These are phyloP conservation scores for Excoecaria agallocha DNA, from an alignment of 345 rosid genomes.

Conservation along the genomic window DNA sequence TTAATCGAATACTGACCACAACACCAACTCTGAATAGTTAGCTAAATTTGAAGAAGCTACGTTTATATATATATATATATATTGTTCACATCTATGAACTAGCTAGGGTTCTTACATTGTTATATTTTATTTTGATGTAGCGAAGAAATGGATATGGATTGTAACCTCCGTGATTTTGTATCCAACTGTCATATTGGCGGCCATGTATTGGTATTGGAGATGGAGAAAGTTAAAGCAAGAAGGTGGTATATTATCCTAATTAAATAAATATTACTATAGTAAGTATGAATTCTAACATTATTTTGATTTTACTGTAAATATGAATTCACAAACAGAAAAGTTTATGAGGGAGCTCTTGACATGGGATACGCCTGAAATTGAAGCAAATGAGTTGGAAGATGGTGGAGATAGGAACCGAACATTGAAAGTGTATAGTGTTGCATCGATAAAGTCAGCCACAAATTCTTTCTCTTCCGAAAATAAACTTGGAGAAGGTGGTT, in stretches of 20 bases:
- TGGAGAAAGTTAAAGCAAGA: slow-evolving; percentile 6
- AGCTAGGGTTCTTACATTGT: not conserved
- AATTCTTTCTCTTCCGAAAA: slow-evolving; percentile 8
- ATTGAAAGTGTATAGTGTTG: not conserved
- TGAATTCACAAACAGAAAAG: not conserved
- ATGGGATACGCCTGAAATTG: not conserved
- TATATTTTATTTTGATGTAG: not conserved
- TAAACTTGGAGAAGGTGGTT: slow-evolving; percentile 22
- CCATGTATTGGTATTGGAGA: slow-evolving; percentile 7
- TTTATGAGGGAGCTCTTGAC: slow-evolving; percentile 18
- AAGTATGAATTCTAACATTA: too few relatives aligned
- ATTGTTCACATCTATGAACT: too few relatives aligned
- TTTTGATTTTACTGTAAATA: too few relatives aligned
- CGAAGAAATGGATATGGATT: slow-evolving; percentile 16
- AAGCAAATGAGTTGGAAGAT: slow-evolving; percentile 4
- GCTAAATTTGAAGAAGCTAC: too few relatives aligned
- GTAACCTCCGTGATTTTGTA: not conserved
- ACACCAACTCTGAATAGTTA: too few relatives aligned
- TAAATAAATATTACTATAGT: not conserved
- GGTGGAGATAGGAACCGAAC: slow-evolving; percentile 10
- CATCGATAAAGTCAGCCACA: slow-evolving; percentile 16
- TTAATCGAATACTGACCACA: too few relatives aligned
- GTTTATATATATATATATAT: too few relatives aligned
- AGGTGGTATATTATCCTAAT: not conserved
- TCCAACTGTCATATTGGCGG: not conserved